These are phyloP conservation scores for Amauroascus verrucosus DNA, from an alignment of 2,329 filamentous ascomycete genomes.

Conservation along the genomic window DNA sequence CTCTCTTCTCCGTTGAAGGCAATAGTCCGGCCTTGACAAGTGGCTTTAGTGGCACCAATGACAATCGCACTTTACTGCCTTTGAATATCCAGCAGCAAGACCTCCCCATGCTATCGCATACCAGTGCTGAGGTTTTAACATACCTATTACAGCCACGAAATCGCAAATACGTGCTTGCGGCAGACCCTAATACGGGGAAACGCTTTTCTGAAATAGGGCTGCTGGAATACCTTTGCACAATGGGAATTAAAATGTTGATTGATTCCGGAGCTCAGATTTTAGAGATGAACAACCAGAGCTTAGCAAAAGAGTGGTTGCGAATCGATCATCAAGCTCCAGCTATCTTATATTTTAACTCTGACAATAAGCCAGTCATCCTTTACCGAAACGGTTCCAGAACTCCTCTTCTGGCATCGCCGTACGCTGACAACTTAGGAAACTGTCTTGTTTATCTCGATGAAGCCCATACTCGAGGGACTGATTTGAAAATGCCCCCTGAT, in stretches of 20 bases:
- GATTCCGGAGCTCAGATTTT: conserved; percentile 63
- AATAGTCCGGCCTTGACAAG: conserved; percentile 32
- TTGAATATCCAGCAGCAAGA: conserved; percentile 48
- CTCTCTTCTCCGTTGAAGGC: conserved; percentile 22
- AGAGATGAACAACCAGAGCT: conserved; percentile 48
- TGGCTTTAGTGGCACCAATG: conserved; percentile 62
- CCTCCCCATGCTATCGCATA: conserved; percentile 47
- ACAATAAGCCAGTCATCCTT: conserved; percentile 14
- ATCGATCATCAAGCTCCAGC: conserved; percentile 12
- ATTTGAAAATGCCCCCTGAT: conserved; percentile 47
- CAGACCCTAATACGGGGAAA: neutral
- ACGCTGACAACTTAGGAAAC: conserved; percentile 41
- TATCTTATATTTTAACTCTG: conserved; percentile 14
- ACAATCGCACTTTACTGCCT: conserved; percentile 50
- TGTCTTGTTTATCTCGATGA: conserved; percentile 59
- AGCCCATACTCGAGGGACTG: conserved; percentile 55
- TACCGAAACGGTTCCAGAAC: conserved; percentile 11
- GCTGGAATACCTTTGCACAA: conserved; percentile 35
- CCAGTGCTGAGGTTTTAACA: conserved; percentile 56
- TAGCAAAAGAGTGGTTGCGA: conserved; percentile 44
- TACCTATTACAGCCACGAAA: conserved; percentile 50
- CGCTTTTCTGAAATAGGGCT: conserved; percentile 11
- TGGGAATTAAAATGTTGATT: conserved; percentile 50
- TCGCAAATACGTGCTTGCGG: conserved; percentile 13
- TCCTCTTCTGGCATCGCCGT: conserved; percentile 46